A percentile compares a stretch with the other conserved stretches of the same genome.
These are phyloP conservation scores for Penstemon davidsonii DNA, from an alignment of 257 asterid species.

Conservation along the genomic window DNA sequence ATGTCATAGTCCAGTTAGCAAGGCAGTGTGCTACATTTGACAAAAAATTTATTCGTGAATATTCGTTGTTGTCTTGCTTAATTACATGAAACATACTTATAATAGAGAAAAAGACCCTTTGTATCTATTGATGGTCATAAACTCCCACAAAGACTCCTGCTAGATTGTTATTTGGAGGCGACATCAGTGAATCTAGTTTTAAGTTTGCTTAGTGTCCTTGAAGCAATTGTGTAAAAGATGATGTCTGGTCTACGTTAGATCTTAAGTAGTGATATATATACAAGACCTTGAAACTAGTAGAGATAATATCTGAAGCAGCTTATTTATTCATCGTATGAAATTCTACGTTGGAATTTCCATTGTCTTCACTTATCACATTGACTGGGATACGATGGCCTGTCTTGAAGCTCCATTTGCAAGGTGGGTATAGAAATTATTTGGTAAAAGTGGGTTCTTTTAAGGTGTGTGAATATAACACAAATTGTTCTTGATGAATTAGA, in stretches of 20 bases:
- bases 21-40: neutral
- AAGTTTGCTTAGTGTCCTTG: neutral
- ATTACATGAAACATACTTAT: neutral
- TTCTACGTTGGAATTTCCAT: too few relatives aligned
- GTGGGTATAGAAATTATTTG: too few relatives aligned
- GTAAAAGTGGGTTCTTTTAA: too few relatives aligned
- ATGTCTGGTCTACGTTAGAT: neutral
- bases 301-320: neutral
- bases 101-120: neutral
- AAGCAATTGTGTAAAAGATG: conserved; percentile 10
- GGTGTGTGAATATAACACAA: too few relatives aligned
- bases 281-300: conserved; percentile 15
- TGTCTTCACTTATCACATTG: too few relatives aligned
- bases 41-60: neutral
- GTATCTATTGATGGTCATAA: neutral
- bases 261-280: neutral
- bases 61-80: neutral
- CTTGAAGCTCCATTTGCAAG: too few relatives aligned
- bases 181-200: neutral
- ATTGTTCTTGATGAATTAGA: too few relatives aligned
- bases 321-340: neutral
- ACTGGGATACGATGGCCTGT: too few relatives aligned
- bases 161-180: neutral
- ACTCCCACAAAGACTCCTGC: neutral
- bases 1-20: neutral